phyloP scores from a whole-genome alignment of 768 basidiomycete genomes.

The Phlebiopsis flavidoalba region DNA sequence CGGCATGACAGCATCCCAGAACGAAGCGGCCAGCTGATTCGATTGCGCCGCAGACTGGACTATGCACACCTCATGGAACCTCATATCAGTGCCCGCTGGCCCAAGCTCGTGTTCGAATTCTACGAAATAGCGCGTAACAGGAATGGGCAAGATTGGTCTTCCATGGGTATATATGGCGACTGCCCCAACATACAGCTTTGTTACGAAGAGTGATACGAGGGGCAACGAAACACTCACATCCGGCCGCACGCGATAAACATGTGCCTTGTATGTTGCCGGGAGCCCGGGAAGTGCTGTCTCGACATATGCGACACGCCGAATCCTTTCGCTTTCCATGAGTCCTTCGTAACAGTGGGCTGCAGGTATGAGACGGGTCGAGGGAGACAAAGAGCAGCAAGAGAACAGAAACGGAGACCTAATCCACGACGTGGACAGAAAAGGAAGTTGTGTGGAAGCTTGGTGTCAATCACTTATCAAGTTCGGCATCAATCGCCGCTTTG shows the following conservation, averaged over 20 bases:
- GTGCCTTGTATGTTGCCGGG: constrained; percentile 7
- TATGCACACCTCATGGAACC: constrained; percentile 1
- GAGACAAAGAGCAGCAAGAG: not conserved
- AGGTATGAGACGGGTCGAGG: not conserved
- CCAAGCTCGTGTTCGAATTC: constrained; percentile 16
- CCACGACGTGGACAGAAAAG: not conserved
- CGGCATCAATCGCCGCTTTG: not conserved
- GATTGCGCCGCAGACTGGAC: constrained; percentile 10
- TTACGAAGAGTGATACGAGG: not conserved
- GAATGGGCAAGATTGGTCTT: not conserved
- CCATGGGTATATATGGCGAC: constrained; percentile 10
- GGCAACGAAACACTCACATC: constrained; percentile 14
- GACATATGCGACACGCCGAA: constrained; percentile 27
- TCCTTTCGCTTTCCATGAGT: not conserved
- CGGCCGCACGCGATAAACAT: constrained; percentile 14
- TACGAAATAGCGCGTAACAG: constrained; percentile 14
- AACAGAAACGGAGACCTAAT: not conserved
- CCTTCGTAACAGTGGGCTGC: not conserved
- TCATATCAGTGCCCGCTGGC: constrained; percentile 8
- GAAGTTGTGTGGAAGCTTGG: not conserved
- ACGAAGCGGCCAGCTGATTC: constrained; percentile 14
- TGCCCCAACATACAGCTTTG: not conserved
- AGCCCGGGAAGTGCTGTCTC: constrained; percentile 21
- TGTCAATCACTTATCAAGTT: not conserved
- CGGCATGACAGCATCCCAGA: not conserved